phyloP scores from a whole-genome alignment of 192 early-diverging fungal genomes.

The Backusella parvicylindrica region DNA sequence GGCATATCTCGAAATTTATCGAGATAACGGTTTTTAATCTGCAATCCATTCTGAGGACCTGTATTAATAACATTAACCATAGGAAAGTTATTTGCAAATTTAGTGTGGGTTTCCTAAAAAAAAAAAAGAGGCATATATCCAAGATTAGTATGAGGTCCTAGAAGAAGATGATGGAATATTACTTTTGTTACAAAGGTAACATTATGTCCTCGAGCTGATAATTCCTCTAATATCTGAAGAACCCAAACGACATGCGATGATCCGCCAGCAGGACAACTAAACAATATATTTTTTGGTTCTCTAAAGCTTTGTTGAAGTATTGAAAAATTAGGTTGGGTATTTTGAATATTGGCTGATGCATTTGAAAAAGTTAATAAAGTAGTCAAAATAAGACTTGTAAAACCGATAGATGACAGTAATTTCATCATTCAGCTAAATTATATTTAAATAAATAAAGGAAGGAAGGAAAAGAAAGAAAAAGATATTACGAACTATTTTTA shows the following conservation, averaged over 20 bases:
- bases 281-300: constrained; percentile 11
- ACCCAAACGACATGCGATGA: constrained; percentile 27
- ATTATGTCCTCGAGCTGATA: constrained; percentile 15
- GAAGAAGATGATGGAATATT: not conserved
- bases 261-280: constrained; percentile 7
- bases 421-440: not conserved
- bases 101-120: not conserved
- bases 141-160: not conserved
- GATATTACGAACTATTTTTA: not conserved
- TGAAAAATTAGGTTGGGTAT: not conserved
- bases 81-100: not conserved
- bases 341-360: not conserved
- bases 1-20: not conserved
- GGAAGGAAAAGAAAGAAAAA: not conserved
- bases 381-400: not conserved
- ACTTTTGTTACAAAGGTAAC: constrained; percentile 16
- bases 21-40: not conserved
- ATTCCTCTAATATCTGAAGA: constrained; percentile 12
- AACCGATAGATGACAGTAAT: not conserved
- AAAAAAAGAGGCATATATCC: not conserved
- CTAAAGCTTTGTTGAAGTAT: not conserved
- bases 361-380: not conserved
- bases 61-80: not conserved
- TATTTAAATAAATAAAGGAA: not conserved
- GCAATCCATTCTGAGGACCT: not conserved